phyloP scores from a whole-genome alignment of 441 rosid genomes.

The Biscutella auriculata region DNA sequence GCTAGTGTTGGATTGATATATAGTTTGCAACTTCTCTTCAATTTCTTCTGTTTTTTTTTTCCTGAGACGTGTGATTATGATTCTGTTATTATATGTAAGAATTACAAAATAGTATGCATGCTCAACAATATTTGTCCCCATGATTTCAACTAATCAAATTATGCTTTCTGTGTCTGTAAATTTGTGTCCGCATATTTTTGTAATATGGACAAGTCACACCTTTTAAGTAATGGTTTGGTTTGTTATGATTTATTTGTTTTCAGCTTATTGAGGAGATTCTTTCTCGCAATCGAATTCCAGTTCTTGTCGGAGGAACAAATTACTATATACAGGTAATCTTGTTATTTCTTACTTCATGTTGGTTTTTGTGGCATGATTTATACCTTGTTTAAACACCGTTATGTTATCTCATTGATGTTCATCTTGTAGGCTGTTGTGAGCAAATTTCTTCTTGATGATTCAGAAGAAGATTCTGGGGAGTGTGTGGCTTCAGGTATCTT shows the following conservation, averaged over 20 bases:
- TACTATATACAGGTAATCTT: constrained; percentile 77
- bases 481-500: constrained; percentile 36
- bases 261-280: constrained; percentile 58
- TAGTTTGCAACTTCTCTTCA: too few relatives aligned
- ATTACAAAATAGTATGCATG: too few relatives aligned
- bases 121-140: too few relatives aligned
- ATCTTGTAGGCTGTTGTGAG: constrained; percentile 61
- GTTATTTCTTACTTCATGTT: background rate
- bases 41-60: too few relatives aligned
- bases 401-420: background rate
- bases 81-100: too few relatives aligned
- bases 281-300: constrained; percentile 55
- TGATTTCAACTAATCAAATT: too few relatives aligned
- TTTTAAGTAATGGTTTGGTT: background rate
- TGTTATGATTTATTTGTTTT: constrained; percentile 12
- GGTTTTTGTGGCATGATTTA: background rate
- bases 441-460: constrained; percentile 66
- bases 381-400: background rate
- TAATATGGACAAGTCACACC: background rate
- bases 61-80: background rate
- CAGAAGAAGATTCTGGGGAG: constrained; percentile 28
- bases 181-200: background rate
- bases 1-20: background rate
- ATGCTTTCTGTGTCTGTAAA: background rate
- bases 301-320: constrained; percentile 85